Base-by-base conservation (phyloP, 805 yeast species). In the Torulaspora delbrueckii region DNA sequence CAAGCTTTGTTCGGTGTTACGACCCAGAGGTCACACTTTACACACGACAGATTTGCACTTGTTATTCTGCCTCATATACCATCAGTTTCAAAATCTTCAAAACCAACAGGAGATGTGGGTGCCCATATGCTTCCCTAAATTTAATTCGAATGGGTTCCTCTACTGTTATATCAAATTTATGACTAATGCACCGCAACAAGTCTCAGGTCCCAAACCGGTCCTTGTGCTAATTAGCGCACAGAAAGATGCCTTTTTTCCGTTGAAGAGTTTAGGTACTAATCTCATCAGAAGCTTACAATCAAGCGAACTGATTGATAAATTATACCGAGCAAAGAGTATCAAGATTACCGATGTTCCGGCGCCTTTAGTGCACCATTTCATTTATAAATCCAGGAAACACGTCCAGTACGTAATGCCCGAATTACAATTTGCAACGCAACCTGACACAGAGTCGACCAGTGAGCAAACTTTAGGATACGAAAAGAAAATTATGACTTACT, bases 121-220 rank as follows among this genome's bases (percentile, higher is more conserved):
- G 9, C 99, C 99, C 0, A 73, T 91, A 0, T 91, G 99, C 64
- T 73, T 91, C 62, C 96, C 98, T 0, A 80, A 85, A 54, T 91
- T 91, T 70, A 91, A 93, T 59, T 69, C 87, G 1, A 81, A 81
- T 52, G 99, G 99, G 8, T 93, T 90, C 57, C 66, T 91, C 5
- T 86, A 93, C 59, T 81, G 88, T 9, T 87, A 84, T 57, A 84
- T 89, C 36, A 81, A 80, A 47, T 80, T 81, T 52, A 60, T 82
- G 38, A 61, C 69, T 13, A 66, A 23, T 3, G 13, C 33, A 12
- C 41, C 42, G n/a, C 35, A 12, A 19, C 22, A 36, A 12, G 22
- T 4, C 31, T 30, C 18, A 16, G 38, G 32, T 19, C 46, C 48
- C 12, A 67, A 64, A 43, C 54, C 75, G 2, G 71, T 74, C 1